A percentile compares a stretch with the other conserved stretches of the same genome.
phyloP scores from a whole-genome alignment of 192 early-diverging fungal species.

The Gaertneriomyces sp. region DNA sequence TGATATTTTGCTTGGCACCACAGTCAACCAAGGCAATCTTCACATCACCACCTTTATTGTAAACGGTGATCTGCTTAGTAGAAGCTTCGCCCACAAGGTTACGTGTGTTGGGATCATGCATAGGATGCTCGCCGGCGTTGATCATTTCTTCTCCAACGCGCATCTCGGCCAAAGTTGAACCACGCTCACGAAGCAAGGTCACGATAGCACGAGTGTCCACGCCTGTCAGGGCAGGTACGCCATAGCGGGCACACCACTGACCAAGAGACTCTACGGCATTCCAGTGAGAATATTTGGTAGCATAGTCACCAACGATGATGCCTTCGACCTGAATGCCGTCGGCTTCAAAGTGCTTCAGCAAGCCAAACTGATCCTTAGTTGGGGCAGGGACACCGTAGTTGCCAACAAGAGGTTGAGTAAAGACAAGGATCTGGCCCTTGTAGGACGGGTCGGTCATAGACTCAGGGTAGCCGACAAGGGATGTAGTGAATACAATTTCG shows the following conservation, averaged over 20 bases:
- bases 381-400: conserved; percentile 90
- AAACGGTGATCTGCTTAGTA: conserved; percentile 61
- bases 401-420: conserved; percentile 94
- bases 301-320: conserved; percentile 90
- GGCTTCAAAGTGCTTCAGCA: conserved; percentile 80
- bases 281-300: conserved; percentile 89
- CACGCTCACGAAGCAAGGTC: conserved; percentile 76
- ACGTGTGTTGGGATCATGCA: conserved; percentile 67
- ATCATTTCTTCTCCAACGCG: conserved; percentile 57
- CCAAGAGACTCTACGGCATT: conserved; percentile 84
- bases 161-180: conserved; percentile 80
- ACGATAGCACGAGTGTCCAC: conserved; percentile 92
- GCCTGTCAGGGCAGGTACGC: conserved; percentile 81
- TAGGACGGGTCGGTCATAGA: conserved; percentile 99
- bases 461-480: conserved; percentile 87
- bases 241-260: conserved; percentile 81
- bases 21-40: conserved; percentile 84
- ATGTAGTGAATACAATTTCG: conserved; percentile 92
- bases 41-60: conserved; percentile 75
- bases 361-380: conserved; percentile 71
- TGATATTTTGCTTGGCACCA: conserved; percentile 91
- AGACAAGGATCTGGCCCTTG: conserved; percentile 89
- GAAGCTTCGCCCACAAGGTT: conserved; percentile 82
- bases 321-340: conserved; percentile 76
- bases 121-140: conserved; percentile 37